phyloP scores from a whole-genome alignment of 2,329 filamentous ascomycete species.

The Malbranchea cinnamomea region DNA sequence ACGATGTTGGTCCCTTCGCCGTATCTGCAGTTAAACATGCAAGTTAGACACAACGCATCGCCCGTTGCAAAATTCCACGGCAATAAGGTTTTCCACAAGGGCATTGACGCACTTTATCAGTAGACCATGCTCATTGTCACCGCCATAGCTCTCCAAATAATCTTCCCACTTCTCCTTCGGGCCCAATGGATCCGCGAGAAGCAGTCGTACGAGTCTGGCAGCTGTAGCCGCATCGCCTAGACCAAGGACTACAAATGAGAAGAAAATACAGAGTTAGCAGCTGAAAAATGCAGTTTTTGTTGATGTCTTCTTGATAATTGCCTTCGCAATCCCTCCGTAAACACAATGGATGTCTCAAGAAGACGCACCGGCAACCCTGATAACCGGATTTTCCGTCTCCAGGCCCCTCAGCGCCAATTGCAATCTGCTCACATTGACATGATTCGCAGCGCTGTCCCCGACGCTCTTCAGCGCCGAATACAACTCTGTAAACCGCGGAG shows the following conservation, averaged over 20 bases:
- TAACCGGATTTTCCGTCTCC: conserved; percentile 37
- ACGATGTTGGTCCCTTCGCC: conserved; percentile 35
- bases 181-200: conserved; percentile 56
- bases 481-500: conserved; percentile 36
- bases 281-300: neutral
- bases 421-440: conserved; percentile 44
- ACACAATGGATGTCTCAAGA: too few relatives aligned
- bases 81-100: too few relatives aligned
- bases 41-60: too few relatives aligned
- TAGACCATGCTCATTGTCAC: conserved; percentile 39
- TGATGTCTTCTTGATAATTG: too few relatives aligned
- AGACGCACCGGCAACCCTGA: conserved; percentile 39
- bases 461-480: conserved; percentile 39
- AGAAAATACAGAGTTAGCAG: neutral
- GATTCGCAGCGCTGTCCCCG: conserved; percentile 36
- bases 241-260: conserved; percentile 34
- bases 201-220: conserved; percentile 48
- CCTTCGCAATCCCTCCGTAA: too few relatives aligned
- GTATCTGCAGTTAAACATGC: conserved; percentile 31
- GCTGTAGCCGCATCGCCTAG: conserved; percentile 36
- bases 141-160: conserved; percentile 37
- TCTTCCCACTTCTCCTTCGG: conserved; percentile 52
- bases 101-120: conserved; percentile 45
- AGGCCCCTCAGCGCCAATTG: conserved; percentile 45
- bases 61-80: too few relatives aligned